phyloP scores from a whole-genome alignment of 2,329 filamentous ascomycete genomes.

The Calonectria hongkongensis region DNA sequence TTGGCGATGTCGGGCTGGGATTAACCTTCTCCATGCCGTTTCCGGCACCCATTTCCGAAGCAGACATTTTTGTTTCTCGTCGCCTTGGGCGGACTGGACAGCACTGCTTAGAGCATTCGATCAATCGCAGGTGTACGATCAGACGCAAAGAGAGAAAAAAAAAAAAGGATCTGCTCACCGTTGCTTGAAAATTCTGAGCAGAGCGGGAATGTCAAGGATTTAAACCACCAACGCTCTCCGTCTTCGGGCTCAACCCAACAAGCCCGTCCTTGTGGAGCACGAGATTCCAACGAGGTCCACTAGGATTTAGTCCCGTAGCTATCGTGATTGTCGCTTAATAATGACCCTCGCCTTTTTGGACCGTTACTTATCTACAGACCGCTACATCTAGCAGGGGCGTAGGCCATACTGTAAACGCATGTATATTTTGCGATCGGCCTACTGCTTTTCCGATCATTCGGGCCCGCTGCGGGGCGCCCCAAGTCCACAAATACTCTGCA shows the following conservation, averaged over 20 bases:
- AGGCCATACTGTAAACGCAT: too few species aligned
- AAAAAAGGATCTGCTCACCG: background rate
- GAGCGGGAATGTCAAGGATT: slow-evolving; percentile 40
- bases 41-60: background rate
- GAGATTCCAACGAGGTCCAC: slow-evolving; percentile 27
- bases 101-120: slow-evolving; percentile 14
- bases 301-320: slow-evolving; percentile 37
- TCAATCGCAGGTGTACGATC: too few species aligned
- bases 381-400: slow-evolving; percentile 5
- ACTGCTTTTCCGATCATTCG: background rate
- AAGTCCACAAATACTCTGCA: background rate
- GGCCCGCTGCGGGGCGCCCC: background rate
- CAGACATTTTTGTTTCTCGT: background rate
- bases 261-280: slow-evolving; percentile 30
- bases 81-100: background rate
- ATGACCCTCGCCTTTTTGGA: slow-evolving; percentile 19
- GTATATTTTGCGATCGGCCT: background rate
- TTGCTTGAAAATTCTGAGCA: slow-evolving; percentile 3
- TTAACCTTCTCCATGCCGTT: slow-evolving; percentile 20
- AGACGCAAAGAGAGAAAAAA: background rate
- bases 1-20: background rate
- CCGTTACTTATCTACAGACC: slow-evolving; percentile 24
- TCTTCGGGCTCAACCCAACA: slow-evolving; percentile 33
- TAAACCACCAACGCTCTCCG: slow-evolving; percentile 33
- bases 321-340: slow-evolving; percentile 37